Conservation (phyloP, 306 rosid species). For the Dicorynia guianensis region DNA sequence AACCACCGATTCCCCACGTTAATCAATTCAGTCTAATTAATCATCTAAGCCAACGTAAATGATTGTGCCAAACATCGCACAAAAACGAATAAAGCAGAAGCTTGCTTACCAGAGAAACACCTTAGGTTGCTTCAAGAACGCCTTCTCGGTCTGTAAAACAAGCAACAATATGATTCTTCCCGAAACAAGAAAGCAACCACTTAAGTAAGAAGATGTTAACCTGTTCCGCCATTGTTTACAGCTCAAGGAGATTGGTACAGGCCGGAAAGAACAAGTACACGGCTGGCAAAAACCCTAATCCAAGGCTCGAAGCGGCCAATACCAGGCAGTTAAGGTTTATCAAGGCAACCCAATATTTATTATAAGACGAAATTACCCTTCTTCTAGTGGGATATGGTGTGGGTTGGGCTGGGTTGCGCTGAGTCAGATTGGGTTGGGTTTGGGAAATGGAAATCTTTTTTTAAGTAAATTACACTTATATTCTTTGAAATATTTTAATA, state of each 20-base stretch:
- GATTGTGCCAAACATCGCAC: no score
- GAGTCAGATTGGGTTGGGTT: no score
- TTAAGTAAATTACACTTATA: no score
- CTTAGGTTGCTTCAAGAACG: slow-evolving; percentile 79
- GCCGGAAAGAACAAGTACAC: neutral
- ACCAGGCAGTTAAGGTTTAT: neutral
- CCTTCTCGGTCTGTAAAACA: slow-evolving; percentile 71
- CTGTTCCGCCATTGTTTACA: slow-evolving; percentile 70
- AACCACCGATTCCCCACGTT: neutral
- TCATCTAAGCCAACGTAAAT: neutral
- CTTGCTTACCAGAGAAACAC: slow-evolving; percentile 61
- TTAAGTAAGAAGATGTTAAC: slow-evolving; percentile 19
- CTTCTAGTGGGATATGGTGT: no score
- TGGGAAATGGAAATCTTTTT: no score
- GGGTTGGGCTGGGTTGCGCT: no score
- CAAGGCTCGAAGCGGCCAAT: neutral
- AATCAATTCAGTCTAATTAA: neutral
- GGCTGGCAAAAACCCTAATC: slow-evolving; percentile 5
- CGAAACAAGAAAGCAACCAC: neutral
- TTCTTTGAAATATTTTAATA: no score
- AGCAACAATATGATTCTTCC: neutral
- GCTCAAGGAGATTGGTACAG: neutral
- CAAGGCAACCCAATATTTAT: neutral
- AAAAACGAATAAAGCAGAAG: neutral
- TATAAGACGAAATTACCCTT: slow-evolving; percentile 12